Conservation (phyloP, 176 grass and related monocot species). For the Sorghum bicolor region Sorghum_bicolor_NCBIv3 NC_012870.2:70411501-70412000, state of each 20-base stretch:
- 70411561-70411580: neutral
- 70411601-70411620: neutral
- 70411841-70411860: neutral
- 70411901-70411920: neutral
- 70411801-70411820: neutral
- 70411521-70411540: neutral
- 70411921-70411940: neutral
- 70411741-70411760: neutral
- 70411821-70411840: neutral
- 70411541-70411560: neutral
- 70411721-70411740: neutral
- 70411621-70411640: neutral
- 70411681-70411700: neutral
- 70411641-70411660: neutral
- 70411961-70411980: neutral
- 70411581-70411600: neutral
- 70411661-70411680: neutral
- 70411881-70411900: neutral
- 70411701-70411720: neutral
- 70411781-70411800: neutral
- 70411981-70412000: neutral
- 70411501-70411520: conserved; percentile 7
- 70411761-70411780: neutral
- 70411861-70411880: neutral
- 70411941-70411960: neutral